Conservation (phyloP, 768 basidiomycete genomes). For the Panaeolus papilionaceus region DNA sequence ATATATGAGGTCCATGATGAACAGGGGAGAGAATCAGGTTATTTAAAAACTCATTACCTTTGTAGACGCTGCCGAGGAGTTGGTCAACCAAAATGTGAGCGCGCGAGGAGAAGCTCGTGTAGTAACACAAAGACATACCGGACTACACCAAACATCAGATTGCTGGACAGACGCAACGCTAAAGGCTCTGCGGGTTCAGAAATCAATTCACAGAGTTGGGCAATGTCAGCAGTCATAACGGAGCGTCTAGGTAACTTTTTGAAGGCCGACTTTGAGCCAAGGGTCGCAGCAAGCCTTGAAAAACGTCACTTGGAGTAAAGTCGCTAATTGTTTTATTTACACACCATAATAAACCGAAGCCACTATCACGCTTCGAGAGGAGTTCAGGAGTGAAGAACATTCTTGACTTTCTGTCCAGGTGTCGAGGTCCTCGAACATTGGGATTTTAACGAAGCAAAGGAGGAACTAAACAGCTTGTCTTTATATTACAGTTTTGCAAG, state of each 20-base stretch:
- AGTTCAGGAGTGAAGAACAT: conserved; percentile 93
- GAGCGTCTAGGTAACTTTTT: conserved; percentile 84
- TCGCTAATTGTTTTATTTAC: background rate
- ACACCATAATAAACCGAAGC: conserved; percentile 89
- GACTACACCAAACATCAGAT: conserved; percentile 88
- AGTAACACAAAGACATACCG: conserved; percentile 50
- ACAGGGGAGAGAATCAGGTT: background rate
- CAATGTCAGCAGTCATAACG: conserved; percentile 85
- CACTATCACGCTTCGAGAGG: conserved; percentile 81
- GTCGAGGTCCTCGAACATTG: no score
- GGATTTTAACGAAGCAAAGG: no score
- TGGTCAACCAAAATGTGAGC: background rate
- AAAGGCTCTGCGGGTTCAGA: conserved; percentile 85
- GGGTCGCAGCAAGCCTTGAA: conserved; percentile 86
- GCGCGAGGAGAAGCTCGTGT: no score
- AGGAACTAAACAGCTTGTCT: no score
- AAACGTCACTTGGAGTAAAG: conserved; percentile 11
- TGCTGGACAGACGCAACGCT: conserved; percentile 86
- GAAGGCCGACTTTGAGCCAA: conserved; percentile 87
- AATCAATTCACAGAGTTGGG: conserved; percentile 81
- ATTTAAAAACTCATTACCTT: conserved; percentile 37
- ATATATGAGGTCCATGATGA: background rate
- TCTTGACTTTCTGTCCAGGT: background rate
- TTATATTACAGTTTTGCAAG: background rate
- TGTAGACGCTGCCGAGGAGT: conserved; percentile 42